Conservation (phyloP, 805 yeast species). For the Sungouiozyma intestinalis region DNA sequence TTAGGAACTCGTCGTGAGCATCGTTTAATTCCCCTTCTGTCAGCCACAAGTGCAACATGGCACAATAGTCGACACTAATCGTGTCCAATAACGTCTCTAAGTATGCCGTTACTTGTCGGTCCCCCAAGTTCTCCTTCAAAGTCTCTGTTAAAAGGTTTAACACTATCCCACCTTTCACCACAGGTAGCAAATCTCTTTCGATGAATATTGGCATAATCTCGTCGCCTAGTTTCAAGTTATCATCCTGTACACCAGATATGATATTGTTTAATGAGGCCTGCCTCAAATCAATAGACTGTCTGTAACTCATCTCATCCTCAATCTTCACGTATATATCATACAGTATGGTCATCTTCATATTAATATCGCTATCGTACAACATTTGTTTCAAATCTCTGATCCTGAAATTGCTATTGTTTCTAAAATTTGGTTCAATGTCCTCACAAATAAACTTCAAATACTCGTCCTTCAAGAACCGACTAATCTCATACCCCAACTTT, state of each 20-base stretch:
- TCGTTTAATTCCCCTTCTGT: slow-evolving; percentile 64
- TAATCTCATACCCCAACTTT: slow-evolving; percentile 53
- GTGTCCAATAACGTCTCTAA: slow-evolving; percentile 42
- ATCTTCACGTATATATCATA: slow-evolving; percentile 47
- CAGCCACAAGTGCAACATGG: slow-evolving; percentile 73
- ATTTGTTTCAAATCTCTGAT: slow-evolving; percentile 49
- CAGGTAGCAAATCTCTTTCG: slow-evolving; percentile 41
- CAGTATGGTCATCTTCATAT: slow-evolving; percentile 40
- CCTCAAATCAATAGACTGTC: slow-evolving; percentile 34
- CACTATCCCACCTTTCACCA: slow-evolving; percentile 72
- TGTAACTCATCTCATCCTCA: slow-evolving; percentile 35
- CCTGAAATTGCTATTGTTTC: slow-evolving; percentile 40
- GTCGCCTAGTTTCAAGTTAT: slow-evolving; percentile 12
- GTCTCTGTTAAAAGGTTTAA: slow-evolving; percentile 51
- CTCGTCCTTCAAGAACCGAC: slow-evolving; percentile 33
- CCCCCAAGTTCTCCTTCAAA: slow-evolving; percentile 55
- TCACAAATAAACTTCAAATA: slow-evolving; percentile 29
- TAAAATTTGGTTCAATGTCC: slow-evolving; percentile 44
- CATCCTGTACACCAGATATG: slow-evolving; percentile 6
- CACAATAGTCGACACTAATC: slow-evolving; percentile 53
- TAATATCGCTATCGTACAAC: slow-evolving; percentile 28
- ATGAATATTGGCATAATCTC: slow-evolving; percentile 23
- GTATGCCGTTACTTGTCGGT: slow-evolving; percentile 41
- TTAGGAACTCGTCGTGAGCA: slow-evolving; percentile 71
- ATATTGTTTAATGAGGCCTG: slow-evolving; percentile 32